These are phyloP conservation scores for Ampelomyces quisqualis DNA, from an alignment of 2,329 filamentous ascomycete genomes.

Conservation along the genomic window DNA sequence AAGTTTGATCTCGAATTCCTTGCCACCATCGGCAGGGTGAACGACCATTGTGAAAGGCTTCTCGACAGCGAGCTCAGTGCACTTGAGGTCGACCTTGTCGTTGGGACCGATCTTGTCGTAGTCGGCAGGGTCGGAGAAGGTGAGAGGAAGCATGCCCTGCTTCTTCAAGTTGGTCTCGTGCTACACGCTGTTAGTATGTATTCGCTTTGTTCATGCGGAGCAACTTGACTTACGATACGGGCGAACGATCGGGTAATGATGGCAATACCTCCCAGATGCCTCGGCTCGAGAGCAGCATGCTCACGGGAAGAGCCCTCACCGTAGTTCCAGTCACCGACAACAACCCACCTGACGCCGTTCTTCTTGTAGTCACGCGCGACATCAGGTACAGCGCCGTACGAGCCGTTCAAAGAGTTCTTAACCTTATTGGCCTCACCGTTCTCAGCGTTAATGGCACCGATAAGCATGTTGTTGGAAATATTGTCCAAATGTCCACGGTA, in stretches of 20 bases:
- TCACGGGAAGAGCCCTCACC: constrained; percentile 97
- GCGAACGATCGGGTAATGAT: constrained; percentile 96
- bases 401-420: constrained; percentile 81
- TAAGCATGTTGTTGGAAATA: constrained; percentile 99
- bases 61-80: constrained; percentile 86
- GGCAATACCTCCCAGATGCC: constrained; percentile 93
- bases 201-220: background rate
- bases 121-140: constrained; percentile 90
- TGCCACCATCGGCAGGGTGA: constrained; percentile 79
- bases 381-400: constrained; percentile 84
- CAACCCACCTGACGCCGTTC: constrained; percentile 94
- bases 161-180: constrained; percentile 99
- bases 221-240: constrained; percentile 67
- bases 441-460: constrained; percentile 92
- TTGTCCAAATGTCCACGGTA: constrained; percentile 99
- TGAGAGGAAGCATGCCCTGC: constrained; percentile 99
- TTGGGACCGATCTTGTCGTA: constrained; percentile 96
- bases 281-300: constrained; percentile 95
- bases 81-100: constrained; percentile 86
- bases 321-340: constrained; percentile 99
- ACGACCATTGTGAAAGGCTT: constrained; percentile 90
- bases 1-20: constrained; percentile 78
- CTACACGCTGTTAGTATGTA: constrained; percentile 32
- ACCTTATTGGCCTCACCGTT: constrained; percentile 98
- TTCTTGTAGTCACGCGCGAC: constrained; percentile 98